Conservation (phyloP, 202 grass and related monocot genomes). For the Panicum hallii region DNA sequence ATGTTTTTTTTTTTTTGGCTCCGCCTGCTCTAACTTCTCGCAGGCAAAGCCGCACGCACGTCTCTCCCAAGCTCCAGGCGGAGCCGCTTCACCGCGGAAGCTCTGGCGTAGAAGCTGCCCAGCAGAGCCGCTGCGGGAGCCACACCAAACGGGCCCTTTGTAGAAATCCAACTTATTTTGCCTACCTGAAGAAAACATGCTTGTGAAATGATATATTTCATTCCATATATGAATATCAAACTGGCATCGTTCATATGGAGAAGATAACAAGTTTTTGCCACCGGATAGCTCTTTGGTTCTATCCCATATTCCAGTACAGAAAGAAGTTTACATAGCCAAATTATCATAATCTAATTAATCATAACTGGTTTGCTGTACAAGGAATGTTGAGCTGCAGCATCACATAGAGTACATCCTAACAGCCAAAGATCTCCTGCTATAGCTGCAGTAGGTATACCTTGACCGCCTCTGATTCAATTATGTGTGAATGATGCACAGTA, state of each 20-base stretch:
- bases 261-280: slow-evolving; percentile 32
- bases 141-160: background rate
- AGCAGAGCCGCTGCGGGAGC: too few relatives aligned
- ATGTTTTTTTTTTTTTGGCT: too few relatives aligned
- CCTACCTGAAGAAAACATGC: background rate
- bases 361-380: slow-evolving; percentile 75
- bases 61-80: too few relatives aligned
- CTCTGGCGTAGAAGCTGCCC: too few relatives aligned
- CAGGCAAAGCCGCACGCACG: too few relatives aligned
- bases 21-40: too few relatives aligned
- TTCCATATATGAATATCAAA: slow-evolving; percentile 40
- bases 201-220: slow-evolving; percentile 33
- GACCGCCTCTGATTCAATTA: slow-evolving; percentile 32
- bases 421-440: slow-evolving; percentile 7
- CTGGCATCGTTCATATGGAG: slow-evolving; percentile 33
- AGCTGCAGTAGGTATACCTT: slow-evolving; percentile 40
- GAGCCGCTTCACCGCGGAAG: too few relatives aligned
- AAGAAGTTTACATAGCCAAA: slow-evolving; percentile 47
- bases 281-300: slow-evolving; percentile 23
- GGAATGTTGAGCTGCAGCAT: slow-evolving; percentile 54
- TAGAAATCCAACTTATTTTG: background rate
- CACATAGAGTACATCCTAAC: slow-evolving; percentile 40
- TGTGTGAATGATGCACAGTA: slow-evolving; percentile 31
- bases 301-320: slow-evolving; percentile 48
- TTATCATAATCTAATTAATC: slow-evolving; percentile 69